Percentiles rank a stretch among this genome's conserved stretches.
phyloP scores from a whole-genome alignment of 2,329 filamentous ascomycete species.

The Ophiognomonia clavigignenti-juglandacearum region DNA sequence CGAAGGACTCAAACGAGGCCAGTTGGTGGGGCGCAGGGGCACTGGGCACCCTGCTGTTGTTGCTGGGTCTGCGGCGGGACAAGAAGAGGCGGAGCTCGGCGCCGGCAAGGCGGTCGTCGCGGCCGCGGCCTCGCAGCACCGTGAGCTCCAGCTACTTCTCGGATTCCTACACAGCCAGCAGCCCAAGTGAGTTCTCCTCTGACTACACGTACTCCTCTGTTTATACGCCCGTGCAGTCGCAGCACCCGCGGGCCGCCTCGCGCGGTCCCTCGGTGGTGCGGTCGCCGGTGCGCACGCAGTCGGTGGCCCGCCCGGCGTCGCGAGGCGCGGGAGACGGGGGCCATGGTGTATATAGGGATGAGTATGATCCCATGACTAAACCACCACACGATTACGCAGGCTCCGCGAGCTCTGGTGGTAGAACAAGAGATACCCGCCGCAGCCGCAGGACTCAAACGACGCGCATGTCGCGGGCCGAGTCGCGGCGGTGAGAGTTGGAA shows the following conservation, averaged over 20 bases:
- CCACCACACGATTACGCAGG: slow-evolving; percentile 16
- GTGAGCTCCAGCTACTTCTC: slow-evolving; percentile 48
- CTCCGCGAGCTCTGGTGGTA: slow-evolving; percentile 37
- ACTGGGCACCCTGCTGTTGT: slow-evolving; percentile 44
- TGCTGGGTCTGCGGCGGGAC: slow-evolving; percentile 49
- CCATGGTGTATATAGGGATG: slow-evolving; percentile 8
- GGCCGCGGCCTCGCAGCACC: slow-evolving; percentile 33
- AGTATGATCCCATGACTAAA: slow-evolving; percentile 16
- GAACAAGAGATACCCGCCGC: slow-evolving; percentile 31
- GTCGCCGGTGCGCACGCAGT: slow-evolving; percentile 8
- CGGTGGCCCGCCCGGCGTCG: slow-evolving; percentile 5
- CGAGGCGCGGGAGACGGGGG: neutral
- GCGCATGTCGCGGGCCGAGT: slow-evolving; percentile 14
- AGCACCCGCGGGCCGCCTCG: slow-evolving; percentile 3
- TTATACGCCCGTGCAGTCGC: slow-evolving; percentile 11
- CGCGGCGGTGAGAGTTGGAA: slow-evolving; percentile 12
- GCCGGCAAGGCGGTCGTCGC: slow-evolving; percentile 24
- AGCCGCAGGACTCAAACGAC: slow-evolving; percentile 16
- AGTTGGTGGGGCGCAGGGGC: slow-evolving; percentile 51
- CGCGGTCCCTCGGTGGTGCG: slow-evolving; percentile 5
- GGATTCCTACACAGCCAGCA: slow-evolving; percentile 47
- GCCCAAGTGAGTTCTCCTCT: slow-evolving; percentile 43
- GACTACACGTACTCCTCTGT: slow-evolving; percentile 15
- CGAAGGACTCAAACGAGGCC: slow-evolving; percentile 36
- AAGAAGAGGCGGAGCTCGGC: slow-evolving; percentile 41